Evolutionary conservation across 2,329 filamentous ascomycete species (phyloP), one percentile per base, ranked within the genome.

Genomic region (Talaromyces marneffei): DNA sequence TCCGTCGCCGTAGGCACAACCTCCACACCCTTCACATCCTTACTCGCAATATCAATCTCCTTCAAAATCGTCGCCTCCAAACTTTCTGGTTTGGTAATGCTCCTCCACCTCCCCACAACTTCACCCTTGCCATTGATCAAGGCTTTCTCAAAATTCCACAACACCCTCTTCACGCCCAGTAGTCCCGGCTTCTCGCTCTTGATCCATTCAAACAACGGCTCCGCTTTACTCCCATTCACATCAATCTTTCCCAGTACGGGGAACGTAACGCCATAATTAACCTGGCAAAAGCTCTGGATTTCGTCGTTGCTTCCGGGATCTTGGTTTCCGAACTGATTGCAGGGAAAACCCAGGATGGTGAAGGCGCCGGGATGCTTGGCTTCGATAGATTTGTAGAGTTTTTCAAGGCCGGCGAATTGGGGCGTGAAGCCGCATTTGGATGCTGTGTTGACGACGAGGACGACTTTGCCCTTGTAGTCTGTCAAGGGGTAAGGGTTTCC

Each of bases 61-160:
- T 89, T 85, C 70, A 91, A 74, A 68, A 97, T 92, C 3, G 83
- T 78, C 65, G 82, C 81, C 84, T 93, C 89, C 68, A 99, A 78
- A 40, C 78, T 77, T 79, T 93, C 91, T 0, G 94, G 94, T 82
- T 92, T 94, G 63, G 89, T 91, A 18, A 86, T 89, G 76, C 90
- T 93, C 35, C 91, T 90, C 91, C 92, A 99, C 66, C 94, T 82
- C 29, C 84, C 84, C 78, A 90, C 89, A 68, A 97, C 91, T 78
- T 88, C 84, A 27, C 94, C 94, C 76, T 97, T 91, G 64, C 85
- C 84, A 63, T 88, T 89, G 66, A 99, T 81, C 65, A 99, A 80
- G 79, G 97, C 99, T 85, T 99, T 99, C 78, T 99, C 94, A 81
- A 97, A 99, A 80, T 99, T 99, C 94, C 94, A 99, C 88, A 97